Conservation (phyloP, 768 basidiomycete species). For the Suillus fuscotomentosus region DNA sequence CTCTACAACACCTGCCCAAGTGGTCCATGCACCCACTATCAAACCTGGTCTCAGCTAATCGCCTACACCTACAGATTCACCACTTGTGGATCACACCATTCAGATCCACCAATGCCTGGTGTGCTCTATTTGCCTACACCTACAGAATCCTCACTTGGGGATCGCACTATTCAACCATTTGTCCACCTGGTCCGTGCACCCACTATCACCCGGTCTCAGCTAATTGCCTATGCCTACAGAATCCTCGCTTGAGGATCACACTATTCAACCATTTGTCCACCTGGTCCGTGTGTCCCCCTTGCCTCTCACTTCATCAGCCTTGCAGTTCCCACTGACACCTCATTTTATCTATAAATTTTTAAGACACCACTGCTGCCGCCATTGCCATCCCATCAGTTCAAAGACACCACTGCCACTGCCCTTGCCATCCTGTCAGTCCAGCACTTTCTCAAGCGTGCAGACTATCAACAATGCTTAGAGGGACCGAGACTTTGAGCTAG, state of each 20-base stretch:
- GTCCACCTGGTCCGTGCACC: constrained; percentile 13
- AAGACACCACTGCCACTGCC: not conserved
- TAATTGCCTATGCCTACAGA: too few relatives aligned
- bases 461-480: not conserved
- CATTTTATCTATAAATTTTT: not conserved
- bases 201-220: too few relatives aligned
- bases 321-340: not conserved
- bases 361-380: not conserved
- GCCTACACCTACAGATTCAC: constrained; percentile 57
- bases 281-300: constrained; percentile 30
- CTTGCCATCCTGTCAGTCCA: not conserved
- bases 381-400: not conserved
- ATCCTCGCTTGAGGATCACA: too few relatives aligned
- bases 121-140: too few relatives aligned
- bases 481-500: not conserved
- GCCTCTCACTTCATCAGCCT: not conserved
- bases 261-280: too few relatives aligned
- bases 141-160: constrained; percentile 43
- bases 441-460: not conserved
- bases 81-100: constrained; percentile 48
- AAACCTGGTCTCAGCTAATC: constrained; percentile 54
- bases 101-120: too few relatives aligned
- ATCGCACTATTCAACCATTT: constrained; percentile 33
- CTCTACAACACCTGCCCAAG: not conserved
- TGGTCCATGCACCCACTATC: not conserved